Evolutionary conservation across 106 monocot genomes (phyloP), one percentile per base, ranked within the genome.

Genomic region (Acanthochlamys bracteata): DNA sequence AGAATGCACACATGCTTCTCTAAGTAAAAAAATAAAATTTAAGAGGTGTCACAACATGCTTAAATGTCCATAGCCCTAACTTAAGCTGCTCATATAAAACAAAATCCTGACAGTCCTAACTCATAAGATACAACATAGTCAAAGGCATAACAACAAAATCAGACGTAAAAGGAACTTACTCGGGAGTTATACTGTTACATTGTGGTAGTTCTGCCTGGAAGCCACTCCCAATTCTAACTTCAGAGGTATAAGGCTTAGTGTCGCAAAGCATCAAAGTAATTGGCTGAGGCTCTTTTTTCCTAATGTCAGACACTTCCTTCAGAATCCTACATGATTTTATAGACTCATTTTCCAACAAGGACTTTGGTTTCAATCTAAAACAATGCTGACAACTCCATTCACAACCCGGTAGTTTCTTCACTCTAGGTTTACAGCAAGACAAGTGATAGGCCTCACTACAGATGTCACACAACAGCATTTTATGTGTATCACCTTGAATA

Each of bases 401-500:
- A 55, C 75, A 79, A 43, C 7, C 63, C 17, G 67, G 81, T 20
- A 75, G 43, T 42, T 71, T 65, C 58, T 71, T 83, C 41, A 71
- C 64, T 73, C 62, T 73, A 0, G 70, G 63, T 20, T 74, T 76
- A 70, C 80, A 74, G 69, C 91, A 92, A 49, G 72, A 65, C 58
- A 76, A 39, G 71, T 92, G 91, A 84, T 76, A 92, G 66, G 91
- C 81, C 63, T 86, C 76, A 25, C 86, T 86, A 61, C 91, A 92
- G 19, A 59, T 60, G 57, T 92, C 91, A 74, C 91, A 92, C 40
- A 92, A 83, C 53, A 92, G 61, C 91, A 92, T 86, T 67, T 74
- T 81, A 25, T 41, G 24, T 33, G 78, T 60, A 60, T 64, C 60
- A 46, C 69, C 83, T 13, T 39, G 42, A 20, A 61, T 4, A 7